Evolutionary conservation across 116 monocot genomes (phyloP).

Genomic region (Trichopus zeylanicus): DNA sequence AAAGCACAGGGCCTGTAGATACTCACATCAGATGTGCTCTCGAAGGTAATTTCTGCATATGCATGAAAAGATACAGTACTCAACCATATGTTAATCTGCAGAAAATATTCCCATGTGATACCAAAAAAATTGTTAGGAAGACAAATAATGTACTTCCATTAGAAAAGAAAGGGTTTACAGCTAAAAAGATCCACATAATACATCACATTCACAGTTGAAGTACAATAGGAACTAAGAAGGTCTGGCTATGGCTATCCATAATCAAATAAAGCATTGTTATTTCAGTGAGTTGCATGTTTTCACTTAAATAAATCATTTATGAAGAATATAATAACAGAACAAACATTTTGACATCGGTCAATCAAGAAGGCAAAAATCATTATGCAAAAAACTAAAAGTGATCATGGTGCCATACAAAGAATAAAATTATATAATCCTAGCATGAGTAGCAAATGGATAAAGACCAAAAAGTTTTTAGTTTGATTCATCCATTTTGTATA

Average conservation of each 20-base stretch:
- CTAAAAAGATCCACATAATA: no score
- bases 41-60: constrained; percentile 68
- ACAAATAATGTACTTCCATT: neutral
- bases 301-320: neutral
- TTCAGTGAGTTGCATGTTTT: neutral
- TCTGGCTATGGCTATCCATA: no score
- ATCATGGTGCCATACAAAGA: no score
- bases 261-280: no score
- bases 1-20: neutral
- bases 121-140: neutral
- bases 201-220: no score
- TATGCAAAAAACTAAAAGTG: no score
- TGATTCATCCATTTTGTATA: no score
- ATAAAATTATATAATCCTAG: no score
- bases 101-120: neutral
- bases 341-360: neutral
- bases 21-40: constrained; percentile 62
- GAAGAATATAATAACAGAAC: neutral
- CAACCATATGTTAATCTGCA: constrained; percentile 85
- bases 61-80: constrained; percentile 69
- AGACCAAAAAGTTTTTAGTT: no score
- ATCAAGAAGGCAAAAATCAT: neutral
- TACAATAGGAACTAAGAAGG: no score
- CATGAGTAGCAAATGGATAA: no score
- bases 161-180: neutral